Conservation (phyloP, 768 basidiomycete genomes). For the Auricularia auricula-judae region DNA sequence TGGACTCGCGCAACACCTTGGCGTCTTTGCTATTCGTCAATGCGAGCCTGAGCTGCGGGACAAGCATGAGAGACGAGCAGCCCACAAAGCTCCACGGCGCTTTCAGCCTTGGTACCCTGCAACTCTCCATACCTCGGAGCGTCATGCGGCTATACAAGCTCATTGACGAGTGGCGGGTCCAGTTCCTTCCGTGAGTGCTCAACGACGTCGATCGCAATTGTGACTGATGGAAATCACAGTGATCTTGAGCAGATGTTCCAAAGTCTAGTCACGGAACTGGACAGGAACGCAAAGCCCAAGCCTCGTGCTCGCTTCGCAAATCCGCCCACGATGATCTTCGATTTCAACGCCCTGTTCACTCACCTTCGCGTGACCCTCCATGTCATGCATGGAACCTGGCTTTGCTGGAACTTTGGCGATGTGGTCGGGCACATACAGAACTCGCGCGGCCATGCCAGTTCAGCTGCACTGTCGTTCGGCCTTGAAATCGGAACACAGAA, state of each 20-base stretch:
- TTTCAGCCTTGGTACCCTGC: conserved; percentile 6
- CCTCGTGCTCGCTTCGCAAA: conserved; percentile 12
- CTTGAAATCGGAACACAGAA: conserved; percentile 51
- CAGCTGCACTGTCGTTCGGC: conserved; percentile 37
- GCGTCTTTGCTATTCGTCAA: conserved; percentile 44
- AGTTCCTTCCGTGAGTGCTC: conserved; percentile 52
- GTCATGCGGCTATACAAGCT: conserved; percentile 70
- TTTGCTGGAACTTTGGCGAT: conserved; percentile 58
- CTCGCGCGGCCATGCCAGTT: conserved; percentile 14
- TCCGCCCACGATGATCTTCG: conserved; percentile 17
- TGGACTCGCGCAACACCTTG: conserved; percentile 42
- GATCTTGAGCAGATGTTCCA: conserved; percentile 53
- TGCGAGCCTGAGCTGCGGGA: conserved; percentile 39
- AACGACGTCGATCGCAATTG: background rate
- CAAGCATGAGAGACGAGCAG: conserved; percentile 23
- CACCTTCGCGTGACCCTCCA: conserved; percentile 56
- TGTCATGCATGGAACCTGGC: conserved; percentile 82
- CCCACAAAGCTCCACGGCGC: conserved; percentile 3
- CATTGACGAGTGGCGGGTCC: conserved; percentile 70
- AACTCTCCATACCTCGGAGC: conserved; percentile 56
- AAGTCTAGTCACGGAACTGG: conserved; percentile 52
- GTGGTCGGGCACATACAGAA: conserved; percentile 37
- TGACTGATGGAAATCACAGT: conserved; percentile 2
- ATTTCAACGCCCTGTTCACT: conserved; percentile 41
- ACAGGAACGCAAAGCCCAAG: conserved; percentile 28